phyloP scores from a whole-genome alignment of 371 early-diverging fungal species.

The Rhizopus delemar region DNA sequence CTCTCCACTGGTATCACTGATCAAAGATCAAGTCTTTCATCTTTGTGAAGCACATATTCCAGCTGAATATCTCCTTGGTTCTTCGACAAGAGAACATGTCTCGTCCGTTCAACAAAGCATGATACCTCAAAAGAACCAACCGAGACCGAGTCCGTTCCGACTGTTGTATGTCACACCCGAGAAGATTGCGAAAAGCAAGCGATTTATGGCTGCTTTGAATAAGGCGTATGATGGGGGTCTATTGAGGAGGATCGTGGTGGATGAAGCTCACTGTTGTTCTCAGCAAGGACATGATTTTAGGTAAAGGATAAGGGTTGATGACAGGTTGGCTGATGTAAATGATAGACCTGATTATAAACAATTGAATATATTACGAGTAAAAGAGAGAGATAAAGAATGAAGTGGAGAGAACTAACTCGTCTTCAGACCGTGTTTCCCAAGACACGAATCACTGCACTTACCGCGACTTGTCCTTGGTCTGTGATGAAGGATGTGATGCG shows the following conservation, averaged over 20 bases:
- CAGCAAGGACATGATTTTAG: constrained; percentile 92
- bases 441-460: constrained; percentile 84
- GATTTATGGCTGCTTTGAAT: constrained; percentile 67
- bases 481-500: constrained; percentile 66
- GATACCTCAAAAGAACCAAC: constrained; percentile 22
- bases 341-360: constrained; percentile 47
- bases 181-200: constrained; percentile 73
- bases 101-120: constrained; percentile 53
- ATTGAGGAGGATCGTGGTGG: constrained; percentile 78
- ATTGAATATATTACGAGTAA: constrained; percentile 43
- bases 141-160: constrained; percentile 29
- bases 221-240: constrained; percentile 60
- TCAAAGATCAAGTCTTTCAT: constrained; percentile 82
- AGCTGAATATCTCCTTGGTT: constrained; percentile 66
- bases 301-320: constrained; percentile 5
- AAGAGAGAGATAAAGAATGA: not conserved
- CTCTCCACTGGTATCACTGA: constrained; percentile 83
- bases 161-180: constrained; percentile 93
- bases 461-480: constrained; percentile 83
- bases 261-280: constrained; percentile 84
- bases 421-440: constrained; percentile 58
- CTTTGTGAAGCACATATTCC: constrained; percentile 69
- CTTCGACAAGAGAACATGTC: constrained; percentile 57
- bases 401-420: not conserved
- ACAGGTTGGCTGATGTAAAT: no score